Evolutionary conservation across 306 rosid genomes (phyloP).

Genomic region (Lagenaria siceraria): DNA sequence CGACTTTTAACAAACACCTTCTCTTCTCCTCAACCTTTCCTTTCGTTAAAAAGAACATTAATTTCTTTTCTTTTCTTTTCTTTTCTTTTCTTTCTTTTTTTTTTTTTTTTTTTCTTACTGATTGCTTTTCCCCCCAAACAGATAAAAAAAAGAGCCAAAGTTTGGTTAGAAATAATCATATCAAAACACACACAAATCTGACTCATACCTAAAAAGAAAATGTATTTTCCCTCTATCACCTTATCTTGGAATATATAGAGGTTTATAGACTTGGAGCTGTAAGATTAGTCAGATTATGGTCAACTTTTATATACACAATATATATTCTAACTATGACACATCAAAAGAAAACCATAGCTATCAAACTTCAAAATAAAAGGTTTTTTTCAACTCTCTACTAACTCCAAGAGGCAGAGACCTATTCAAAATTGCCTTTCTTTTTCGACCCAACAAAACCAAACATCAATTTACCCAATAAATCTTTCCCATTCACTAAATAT

Average conservation of each 20-base stretch:
- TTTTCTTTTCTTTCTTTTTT: too few species aligned
- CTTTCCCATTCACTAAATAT: background rate
- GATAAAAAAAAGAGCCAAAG: background rate
- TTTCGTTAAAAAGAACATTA: background rate
- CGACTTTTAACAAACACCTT: background rate
- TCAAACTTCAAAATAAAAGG: background rate
- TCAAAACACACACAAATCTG: background rate
- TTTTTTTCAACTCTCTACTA: background rate
- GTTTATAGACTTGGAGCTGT: background rate
- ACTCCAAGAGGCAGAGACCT: background rate
- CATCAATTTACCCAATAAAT: background rate
- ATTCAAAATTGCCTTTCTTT: constrained; percentile 4
- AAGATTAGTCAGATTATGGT: background rate
- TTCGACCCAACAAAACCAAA: background rate
- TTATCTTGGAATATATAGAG: background rate
- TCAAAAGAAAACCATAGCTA: background rate
- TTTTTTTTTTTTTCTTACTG: too few species aligned
- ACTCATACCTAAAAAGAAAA: background rate
- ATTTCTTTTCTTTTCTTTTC: background rate
- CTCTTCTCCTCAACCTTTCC: background rate
- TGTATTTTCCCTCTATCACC: background rate
- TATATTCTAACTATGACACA: background rate
- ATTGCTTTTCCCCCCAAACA: too few species aligned
- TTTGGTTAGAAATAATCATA: constrained; percentile 1
- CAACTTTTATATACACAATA: background rate